These are phyloP conservation scores for Metrosideros polymorpha DNA, from an alignment of 441 rosid species.

Conservation along the genomic window DNA sequence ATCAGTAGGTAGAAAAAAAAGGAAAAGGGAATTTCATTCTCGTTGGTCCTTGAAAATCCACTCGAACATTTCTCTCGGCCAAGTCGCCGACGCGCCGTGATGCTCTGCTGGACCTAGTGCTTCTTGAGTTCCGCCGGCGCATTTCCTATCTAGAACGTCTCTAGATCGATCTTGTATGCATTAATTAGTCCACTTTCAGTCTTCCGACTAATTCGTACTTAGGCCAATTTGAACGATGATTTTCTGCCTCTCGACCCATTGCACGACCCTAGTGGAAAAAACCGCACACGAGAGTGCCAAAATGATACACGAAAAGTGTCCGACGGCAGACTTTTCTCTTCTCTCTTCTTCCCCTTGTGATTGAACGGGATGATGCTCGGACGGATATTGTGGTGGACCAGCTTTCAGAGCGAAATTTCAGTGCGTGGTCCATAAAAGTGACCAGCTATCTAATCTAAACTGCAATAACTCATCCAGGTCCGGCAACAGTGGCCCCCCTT, in stretches of 20 bases:
- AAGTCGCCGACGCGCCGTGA: not conserved
- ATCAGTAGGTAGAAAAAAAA: not conserved
- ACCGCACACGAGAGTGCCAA: not conserved
- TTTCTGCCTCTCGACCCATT: not conserved
- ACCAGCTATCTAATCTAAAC: not conserved
- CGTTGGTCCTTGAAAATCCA: not conserved
- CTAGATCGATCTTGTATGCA: no score
- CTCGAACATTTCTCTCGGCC: not conserved
- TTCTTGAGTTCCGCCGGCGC: not conserved
- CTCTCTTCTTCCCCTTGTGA: not conserved
- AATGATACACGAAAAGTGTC: not conserved
- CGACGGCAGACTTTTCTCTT: not conserved
- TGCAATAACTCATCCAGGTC: not conserved
- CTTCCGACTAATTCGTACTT: no score
- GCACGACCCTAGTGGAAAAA: not conserved
- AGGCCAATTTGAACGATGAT: not conserved
- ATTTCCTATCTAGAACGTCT: no score
- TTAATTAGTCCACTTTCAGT: no score
- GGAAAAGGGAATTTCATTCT: not conserved
- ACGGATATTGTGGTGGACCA: not conserved
- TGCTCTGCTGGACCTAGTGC: not conserved
- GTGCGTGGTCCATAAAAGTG: not conserved
- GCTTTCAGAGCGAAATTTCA: not conserved
- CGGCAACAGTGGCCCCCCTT: not conserved
- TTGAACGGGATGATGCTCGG: not conserved